Percentiles rank a stretch among this genome's conserved stretches.
Evolutionary conservation across 176 grass and related monocot species (phyloP).

Genomic region (Sorghum bicolor): DNA sequence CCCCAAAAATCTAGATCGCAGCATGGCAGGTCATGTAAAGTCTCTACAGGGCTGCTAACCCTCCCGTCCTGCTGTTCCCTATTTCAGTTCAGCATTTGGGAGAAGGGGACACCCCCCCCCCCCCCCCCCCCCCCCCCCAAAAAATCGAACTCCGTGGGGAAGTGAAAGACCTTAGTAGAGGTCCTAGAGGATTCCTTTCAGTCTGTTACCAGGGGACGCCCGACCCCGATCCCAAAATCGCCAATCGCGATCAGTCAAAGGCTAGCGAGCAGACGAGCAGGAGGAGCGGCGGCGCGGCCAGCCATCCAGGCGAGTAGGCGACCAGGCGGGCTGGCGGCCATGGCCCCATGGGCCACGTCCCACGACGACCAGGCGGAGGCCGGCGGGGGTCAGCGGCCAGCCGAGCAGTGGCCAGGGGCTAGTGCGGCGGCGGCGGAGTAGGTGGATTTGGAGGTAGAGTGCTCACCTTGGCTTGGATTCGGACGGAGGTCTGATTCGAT

Average conservation of each 20-base stretch:
- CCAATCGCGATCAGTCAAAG: not conserved
- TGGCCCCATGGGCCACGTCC: too few relatives aligned
- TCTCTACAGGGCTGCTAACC: not conserved
- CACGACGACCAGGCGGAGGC: too few relatives aligned
- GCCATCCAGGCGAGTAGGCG: not conserved
- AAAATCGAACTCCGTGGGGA: not conserved
- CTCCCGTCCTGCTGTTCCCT: not conserved
- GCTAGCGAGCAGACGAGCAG: not conserved
- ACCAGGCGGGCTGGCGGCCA: too few relatives aligned
- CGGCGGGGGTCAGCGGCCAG: too few relatives aligned
- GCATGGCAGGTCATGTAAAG: not conserved
- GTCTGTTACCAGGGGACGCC: not conserved
- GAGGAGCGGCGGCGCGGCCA: not conserved
- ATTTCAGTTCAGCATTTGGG: not conserved
- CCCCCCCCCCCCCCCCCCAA: too few relatives aligned
- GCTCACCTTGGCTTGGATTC: constrained; percentile 8
- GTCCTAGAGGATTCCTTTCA: not conserved
- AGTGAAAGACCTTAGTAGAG: not conserved
- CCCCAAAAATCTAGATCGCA: not conserved
- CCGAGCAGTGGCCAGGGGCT: too few relatives aligned
- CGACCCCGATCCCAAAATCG: not conserved
- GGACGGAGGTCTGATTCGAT: not conserved
- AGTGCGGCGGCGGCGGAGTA: not conserved
- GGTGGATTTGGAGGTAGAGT: not conserved
- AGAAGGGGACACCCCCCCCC: not conserved